Evolutionary conservation across 176 grass and related monocot species (phyloP), one percentile per base, ranked within the genome.

Genomic region (Ensete ventricosum): DNA sequence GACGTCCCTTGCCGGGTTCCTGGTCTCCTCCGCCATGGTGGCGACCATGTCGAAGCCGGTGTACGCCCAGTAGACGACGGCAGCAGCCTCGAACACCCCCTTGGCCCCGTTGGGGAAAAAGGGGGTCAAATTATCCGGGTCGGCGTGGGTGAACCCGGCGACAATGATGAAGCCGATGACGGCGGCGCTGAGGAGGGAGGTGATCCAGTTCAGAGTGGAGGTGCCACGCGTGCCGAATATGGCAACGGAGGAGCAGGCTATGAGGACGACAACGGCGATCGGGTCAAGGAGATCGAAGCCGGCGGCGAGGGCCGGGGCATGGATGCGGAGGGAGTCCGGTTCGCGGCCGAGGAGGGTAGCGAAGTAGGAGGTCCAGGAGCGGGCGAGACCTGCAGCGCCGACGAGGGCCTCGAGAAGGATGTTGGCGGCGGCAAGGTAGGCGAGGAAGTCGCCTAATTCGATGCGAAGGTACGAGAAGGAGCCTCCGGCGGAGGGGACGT

Each of bases 11-110:
- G 76, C 34, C 0, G 85, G 88, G 54, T 91, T 85, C 62, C 64
- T 79, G 73, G 85, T 91, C 79, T 87, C 88, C 82, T 91, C 85
- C 8, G 82, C 85, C 88, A 91, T 84, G 53, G 82, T 91, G 66
- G 85, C 88, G 67, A 91, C 82, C 85, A 85, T 82, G 77, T 91
- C 88, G 76, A 91, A 91, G 0, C 85, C 85, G 1, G 85, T 84
- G 88, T 87, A 91, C 23, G 82, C 83, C 82, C 79, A 91, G 82
- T 84, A 91, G 48, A 91, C 85, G 2, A 91, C 79, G 11, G 68
- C 85, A 0, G 82, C 73, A 3, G 85, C 85, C 71, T 82, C 67
- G 77, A 91, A 85, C 14, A 91, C 76, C 14, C 88, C 88, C 27
- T 70, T 64, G 72, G 77, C 80, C 9, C 85, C 85, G 62, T 76